Evolutionary conservation across 2,329 filamentous ascomycete genomes (phyloP), one percentile per base, ranked within the genome.

Genomic region (Leptographium procerum): DNA sequence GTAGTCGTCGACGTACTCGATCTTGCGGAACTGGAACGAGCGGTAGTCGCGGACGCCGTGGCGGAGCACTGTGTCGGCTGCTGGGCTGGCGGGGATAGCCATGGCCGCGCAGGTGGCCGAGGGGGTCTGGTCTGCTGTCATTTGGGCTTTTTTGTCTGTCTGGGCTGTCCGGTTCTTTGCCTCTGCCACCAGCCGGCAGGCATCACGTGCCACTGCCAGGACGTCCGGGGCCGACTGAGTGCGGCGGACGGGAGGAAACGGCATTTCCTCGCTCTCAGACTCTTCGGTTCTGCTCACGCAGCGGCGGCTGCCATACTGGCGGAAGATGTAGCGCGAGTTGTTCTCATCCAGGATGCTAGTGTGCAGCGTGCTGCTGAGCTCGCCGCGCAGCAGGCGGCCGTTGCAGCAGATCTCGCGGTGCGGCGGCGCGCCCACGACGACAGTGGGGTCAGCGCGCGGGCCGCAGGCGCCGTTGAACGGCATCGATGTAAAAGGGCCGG

Each of bases 391-490:
- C 29, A 61, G 55, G 19, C 50, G 43, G 26, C 51, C 31, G 4
- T 52, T 45, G n/a, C n/a, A 11, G 36, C 48, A 59, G 24, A 59
- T 24, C 57, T 60, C 61, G 16, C 50, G 33, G 9, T 10, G 48
- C 13, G 56, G 31, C 29, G 60, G 55, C 51, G 34, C 40, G 10
- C 55, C 55, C 8, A 57, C n/a, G 14, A 8, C 4, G 22, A 61
- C 50, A 4, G 54, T 16, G 13, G 57, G 57, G 6, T 31, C 45
- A 14, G 58, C 52, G 4, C 60, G 60, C 29, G 58, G 58, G 1
- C 60, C 60, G 22, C 43, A 56, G 19, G 52, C 56, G 9, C 60
- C 60, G 45, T 61, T 61, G 45, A 61, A 61, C 1, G 58, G 60
- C 36, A 60, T 53, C 14, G 45, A n/a, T 22, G 55, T 45, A 16